A percentile compares a stretch with the other conserved stretches of the same genome.
phyloP scores from a whole-genome alignment of 495 filamentous ascomycete genomes.

The Podospora anserina region DNA sequence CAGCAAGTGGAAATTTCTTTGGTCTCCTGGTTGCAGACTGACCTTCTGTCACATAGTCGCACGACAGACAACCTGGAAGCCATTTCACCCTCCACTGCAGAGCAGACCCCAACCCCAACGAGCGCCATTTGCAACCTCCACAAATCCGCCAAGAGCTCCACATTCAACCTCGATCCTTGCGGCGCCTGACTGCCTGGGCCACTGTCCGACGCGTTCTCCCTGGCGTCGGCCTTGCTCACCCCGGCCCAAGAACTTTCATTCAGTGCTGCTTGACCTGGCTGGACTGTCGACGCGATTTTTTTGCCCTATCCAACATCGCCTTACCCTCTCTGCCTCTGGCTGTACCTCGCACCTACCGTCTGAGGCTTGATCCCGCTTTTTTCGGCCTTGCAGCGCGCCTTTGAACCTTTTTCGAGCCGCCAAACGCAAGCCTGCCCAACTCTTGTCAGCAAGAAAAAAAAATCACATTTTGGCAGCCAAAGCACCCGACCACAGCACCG shows the following conservation, averaged over 20 bases:
- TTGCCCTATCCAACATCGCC: slow-evolving; percentile 20
- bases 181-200: slow-evolving; percentile 19
- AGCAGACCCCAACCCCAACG: slow-evolving; percentile 4
- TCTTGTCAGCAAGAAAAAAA: slow-evolving; percentile 3
- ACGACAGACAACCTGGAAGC: neutral
- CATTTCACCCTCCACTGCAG: too few species aligned
- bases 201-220: slow-evolving; percentile 24
- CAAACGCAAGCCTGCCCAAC: slow-evolving; percentile 32
- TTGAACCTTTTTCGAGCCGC: slow-evolving; percentile 23
- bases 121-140: slow-evolving; percentile 24
- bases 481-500: slow-evolving; percentile 12
- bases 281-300: slow-evolving; percentile 20
- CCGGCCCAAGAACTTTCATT: slow-evolving; percentile 21
- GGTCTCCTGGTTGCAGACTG: too few species aligned
- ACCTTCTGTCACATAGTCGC: too few species aligned
- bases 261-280: slow-evolving; percentile 4
- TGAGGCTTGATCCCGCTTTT: slow-evolving; percentile 22
- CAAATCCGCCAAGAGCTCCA: slow-evolving; percentile 31
- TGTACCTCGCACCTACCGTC: slow-evolving; percentile 19
- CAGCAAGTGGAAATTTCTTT: too few species aligned
- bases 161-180: slow-evolving; percentile 31
- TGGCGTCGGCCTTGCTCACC: slow-evolving; percentile 18
- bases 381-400: slow-evolving; percentile 32
- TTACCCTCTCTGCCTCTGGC: slow-evolving; percentile 17
- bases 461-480: slow-evolving; percentile 14